Base-by-base conservation (phyloP, 2,329 filamentous ascomycete genomes). In the Scytalidium lignicola region DNA sequence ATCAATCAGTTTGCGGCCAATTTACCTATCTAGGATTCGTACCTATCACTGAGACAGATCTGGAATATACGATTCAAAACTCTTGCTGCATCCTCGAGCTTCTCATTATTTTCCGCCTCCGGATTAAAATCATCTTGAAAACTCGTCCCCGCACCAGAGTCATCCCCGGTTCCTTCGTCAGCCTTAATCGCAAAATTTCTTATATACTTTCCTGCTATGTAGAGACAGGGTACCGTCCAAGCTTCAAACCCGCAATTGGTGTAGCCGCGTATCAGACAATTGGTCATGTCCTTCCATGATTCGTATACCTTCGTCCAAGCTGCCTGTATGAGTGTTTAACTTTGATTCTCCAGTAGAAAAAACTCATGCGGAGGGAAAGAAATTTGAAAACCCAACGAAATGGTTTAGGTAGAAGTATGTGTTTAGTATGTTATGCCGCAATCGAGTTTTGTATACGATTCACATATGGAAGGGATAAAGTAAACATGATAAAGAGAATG, bases 201-300 rank as follows among this genome's bases (percentile, higher is more conserved):
- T 51, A 99, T 70, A 65, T 95, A 90, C 68, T 90, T 95, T 48
- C 90, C 91, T 20, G 86, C 84, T 46, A 87, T 79, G 63, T 97
- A 97, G 37, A 99, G 75, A 63, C 88, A 91, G 3, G 93, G 91
- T 46, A 99, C 83, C 0, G 90, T 93, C 92, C 93, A 99, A 26
- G 90, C 85, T 56, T 89, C 84, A 59, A 97, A 89, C 2, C 80
- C 78, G 48, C 77, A 74, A 56, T 79, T 85, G 29, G 83, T 85
- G 65, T 96, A 96, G 26, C 90, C 90, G 57, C 90, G 82, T 50
- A 91, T 84, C 37, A 97, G 74, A 43, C 76, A 74, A 54, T 86
- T 87, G 42, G 87, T 82, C 53, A 97, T 65, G 39, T 95, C 88
- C 63, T 89, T 95, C 91, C 93, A 97, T 10, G 83, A 73, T 53